Evolutionary conservation across 2,329 filamentous ascomycete genomes (phyloP).

Genomic region (Ceratocystiopsis minuta): DNA sequence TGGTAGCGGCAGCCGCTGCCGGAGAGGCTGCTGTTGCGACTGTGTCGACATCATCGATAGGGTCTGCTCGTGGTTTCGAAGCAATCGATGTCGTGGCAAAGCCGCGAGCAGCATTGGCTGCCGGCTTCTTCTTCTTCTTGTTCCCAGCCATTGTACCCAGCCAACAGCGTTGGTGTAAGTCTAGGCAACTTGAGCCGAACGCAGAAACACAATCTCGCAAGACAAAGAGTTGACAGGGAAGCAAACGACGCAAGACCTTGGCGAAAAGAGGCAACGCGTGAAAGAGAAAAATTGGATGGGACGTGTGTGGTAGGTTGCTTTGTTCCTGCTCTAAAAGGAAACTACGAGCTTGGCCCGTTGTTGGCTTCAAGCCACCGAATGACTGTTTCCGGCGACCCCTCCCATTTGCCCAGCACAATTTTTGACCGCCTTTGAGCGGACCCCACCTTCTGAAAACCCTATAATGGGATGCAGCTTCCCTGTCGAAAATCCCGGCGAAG

Average conservation of each 20-base stretch:
- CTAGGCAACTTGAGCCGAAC: too few relatives aligned
- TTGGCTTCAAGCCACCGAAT: too few relatives aligned
- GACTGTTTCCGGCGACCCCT: too few relatives aligned
- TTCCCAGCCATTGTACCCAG: constrained; percentile 19
- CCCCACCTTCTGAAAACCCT: background rate
- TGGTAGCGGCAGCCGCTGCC: background rate
- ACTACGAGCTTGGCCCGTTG: constrained; percentile 1
- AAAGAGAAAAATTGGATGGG: background rate
- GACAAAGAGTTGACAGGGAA: background rate
- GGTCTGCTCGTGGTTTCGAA: constrained; percentile 57
- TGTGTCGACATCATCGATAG: constrained; percentile 18
- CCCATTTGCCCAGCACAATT: constrained; percentile 7
- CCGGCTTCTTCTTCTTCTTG: constrained; percentile 86
- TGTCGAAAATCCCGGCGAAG: background rate
- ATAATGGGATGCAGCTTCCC: constrained; percentile 1
- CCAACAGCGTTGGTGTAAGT: too few relatives aligned
- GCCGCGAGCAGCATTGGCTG: constrained; percentile 71
- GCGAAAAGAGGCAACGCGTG: too few relatives aligned
- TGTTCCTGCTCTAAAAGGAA: too few relatives aligned
- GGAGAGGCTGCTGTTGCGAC: constrained; percentile 1
- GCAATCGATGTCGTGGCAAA: constrained; percentile 89
- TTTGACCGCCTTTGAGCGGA: constrained; percentile 8
- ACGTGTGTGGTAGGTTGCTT: background rate
- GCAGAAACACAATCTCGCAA: background rate
- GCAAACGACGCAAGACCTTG: background rate